Evolutionary conservation across 1,139 yeast species (phyloP), one percentile per base, ranked within the genome.

Genomic region (Eremothecium cymbalariae): DNA sequence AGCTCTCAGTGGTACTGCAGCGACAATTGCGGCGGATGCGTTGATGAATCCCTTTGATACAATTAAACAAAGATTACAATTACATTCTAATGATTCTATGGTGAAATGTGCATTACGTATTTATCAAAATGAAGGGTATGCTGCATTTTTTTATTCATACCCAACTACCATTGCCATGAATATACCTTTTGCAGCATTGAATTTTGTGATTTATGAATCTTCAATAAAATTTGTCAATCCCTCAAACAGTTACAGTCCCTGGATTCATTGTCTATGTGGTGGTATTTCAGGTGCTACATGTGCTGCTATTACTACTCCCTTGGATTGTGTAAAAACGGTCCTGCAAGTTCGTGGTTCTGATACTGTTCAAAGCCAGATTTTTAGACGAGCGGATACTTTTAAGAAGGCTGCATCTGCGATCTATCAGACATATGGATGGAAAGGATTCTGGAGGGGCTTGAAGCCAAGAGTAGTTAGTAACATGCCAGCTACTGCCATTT

Each of bases 31-130:
- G 1, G 78, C 93, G 2, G 98, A 90, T 62, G 96, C 96, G 3
- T 68, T 93, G 47, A 88, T 90, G 97, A 90, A 94, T 43, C 99
- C 99, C 15, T 90, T 90, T 56, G 99, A 90, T 55, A 94, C 90
- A 26, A 68, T 93, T 44, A 90, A 90, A 58, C 99, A 90, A 57
- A 68, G 88, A 51, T 77, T 80, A 81, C 90, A 79, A 58, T 51
- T 74, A 35, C 62, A 64, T 24, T 51, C 59, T 3, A 55, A 50
- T 39, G 46, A 40, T 34, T 55, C 45, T 4, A 59, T 67, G 42
- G 39, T 54, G 42, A 43, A 53, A 6, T 62, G 69, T 21, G 66
- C 69, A 5, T 41, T 47, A 16, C 52, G 59, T 31, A 77, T 90
- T 39, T 83, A 80, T 62, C 61, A 63, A 40, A 65, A 63, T 8